phyloP scores from a whole-genome alignment of 2,329 filamentous ascomycete species.

The Pezicula rhizophila region DNA sequence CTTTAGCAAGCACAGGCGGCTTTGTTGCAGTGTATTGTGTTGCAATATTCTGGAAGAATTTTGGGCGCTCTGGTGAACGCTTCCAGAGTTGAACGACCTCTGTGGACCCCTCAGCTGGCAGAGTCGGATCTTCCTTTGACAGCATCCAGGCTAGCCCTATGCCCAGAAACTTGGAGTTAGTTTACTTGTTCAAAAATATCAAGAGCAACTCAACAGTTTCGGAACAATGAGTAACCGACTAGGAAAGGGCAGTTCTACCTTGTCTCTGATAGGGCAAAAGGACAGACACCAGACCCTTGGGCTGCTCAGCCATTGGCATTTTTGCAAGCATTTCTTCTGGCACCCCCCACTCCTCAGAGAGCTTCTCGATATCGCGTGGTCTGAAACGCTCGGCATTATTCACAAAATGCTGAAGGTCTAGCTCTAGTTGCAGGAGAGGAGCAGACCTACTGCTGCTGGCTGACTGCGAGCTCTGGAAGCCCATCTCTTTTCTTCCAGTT shows the following conservation, averaged over 20 bases:
- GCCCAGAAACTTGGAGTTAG: too few relatives aligned
- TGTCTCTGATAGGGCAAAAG: slow-evolving; percentile 75
- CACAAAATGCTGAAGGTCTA: slow-evolving; percentile 48
- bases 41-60: slow-evolving; percentile 59
- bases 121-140: slow-evolving; percentile 63
- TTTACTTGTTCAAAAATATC: too few relatives aligned
- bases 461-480: slow-evolving; percentile 18
- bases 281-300: slow-evolving; percentile 54
- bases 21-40: slow-evolving; percentile 58
- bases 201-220: too few relatives aligned
- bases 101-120: slow-evolving; percentile 52
- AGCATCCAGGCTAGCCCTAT: slow-evolving; percentile 66
- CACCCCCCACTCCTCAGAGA: slow-evolving; percentile 50
- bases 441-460: slow-evolving; percentile 9
- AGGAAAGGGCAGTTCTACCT: slow-evolving; percentile 33
- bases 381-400: slow-evolving; percentile 60
- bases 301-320: slow-evolving; percentile 69
- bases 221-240: too few relatives aligned
- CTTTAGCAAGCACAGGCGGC: slow-evolving; percentile 62
- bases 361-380: slow-evolving; percentile 61
- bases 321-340: slow-evolving; percentile 60
- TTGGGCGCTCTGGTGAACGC: slow-evolving; percentile 32
- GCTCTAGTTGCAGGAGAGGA: slow-evolving; percentile 11
- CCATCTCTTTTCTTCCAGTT: slow-evolving; percentile 28
- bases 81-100: slow-evolving; percentile 77